Conservation (phyloP, 2,329 filamentous ascomycete species). For the Malbranchea zuffiana region DNA sequence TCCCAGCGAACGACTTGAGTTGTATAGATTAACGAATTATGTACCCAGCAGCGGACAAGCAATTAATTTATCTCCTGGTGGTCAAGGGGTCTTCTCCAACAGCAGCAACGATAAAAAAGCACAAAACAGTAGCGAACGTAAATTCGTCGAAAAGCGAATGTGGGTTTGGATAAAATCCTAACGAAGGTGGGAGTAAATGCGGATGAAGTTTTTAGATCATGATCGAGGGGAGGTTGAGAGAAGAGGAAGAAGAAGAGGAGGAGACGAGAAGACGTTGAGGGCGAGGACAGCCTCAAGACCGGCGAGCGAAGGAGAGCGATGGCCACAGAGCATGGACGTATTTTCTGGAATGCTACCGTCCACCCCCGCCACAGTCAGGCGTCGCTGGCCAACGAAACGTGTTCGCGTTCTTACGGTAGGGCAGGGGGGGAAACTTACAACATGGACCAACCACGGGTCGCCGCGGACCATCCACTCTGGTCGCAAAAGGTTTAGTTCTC, state of each 20-base stretch:
- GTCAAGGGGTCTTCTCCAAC: too few relatives aligned
- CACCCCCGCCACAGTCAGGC: conserved; percentile 11
- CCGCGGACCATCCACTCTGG: too few relatives aligned
- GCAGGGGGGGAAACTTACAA: too few relatives aligned
- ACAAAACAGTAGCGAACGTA: conserved; percentile 30
- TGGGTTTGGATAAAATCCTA: conserved; percentile 11
- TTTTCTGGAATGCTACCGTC: conserved; percentile 11
- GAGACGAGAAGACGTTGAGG: conserved; percentile 11
- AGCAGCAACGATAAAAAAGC: conserved; percentile 10
- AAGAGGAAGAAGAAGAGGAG: conserved; percentile 9
- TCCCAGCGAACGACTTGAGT: too few relatives aligned
- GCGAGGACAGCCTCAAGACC: conserved; percentile 2
- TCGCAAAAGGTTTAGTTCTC: too few relatives aligned
- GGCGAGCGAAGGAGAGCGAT: background rate
- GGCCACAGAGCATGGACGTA: too few relatives aligned
- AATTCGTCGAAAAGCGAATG: conserved; percentile 29
- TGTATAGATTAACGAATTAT: too few relatives aligned
- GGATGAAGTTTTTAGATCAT: conserved; percentile 5
- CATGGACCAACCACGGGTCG: too few relatives aligned
- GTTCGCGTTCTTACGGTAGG: too few relatives aligned
- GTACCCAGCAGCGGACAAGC: too few relatives aligned
- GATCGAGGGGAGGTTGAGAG: conserved; percentile 7
- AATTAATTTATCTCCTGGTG: too few relatives aligned
- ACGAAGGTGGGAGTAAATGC: conserved; percentile 10
- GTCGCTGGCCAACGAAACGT: too few relatives aligned